Base-by-base conservation (phyloP, 2,329 filamentous ascomycete genomes). In the Colletotrichum tofieldiae region DNA sequence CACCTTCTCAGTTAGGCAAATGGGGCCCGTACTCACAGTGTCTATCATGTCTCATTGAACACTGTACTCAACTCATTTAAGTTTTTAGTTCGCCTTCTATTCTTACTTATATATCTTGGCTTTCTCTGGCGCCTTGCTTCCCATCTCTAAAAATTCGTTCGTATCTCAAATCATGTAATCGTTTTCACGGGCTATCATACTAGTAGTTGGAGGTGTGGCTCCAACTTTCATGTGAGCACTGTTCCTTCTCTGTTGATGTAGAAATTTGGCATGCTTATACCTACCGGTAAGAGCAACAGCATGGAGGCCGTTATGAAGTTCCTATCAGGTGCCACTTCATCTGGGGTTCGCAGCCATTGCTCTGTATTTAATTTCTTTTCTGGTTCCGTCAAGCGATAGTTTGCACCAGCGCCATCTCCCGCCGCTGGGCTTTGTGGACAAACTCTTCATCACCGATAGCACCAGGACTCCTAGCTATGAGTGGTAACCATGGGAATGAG, bases 1-100 rank as follows among this genome's bases (percentile, higher is more conserved):
- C 70, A 72, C 70, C 70, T 72, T 72, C 70, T 65, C 32, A 70
- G 39, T 69, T 55, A 35, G 59, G 66, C 54, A 55, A 56, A 14
- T 60, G 32, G 49, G 51, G 39, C 54, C 35, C 14, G 14, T 32
- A 16, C 55, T n/a, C 54, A 72, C 65, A 72, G 70, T 72, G 70
- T 54, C 7, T 20, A 32, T n/a, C 1, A n/a, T 1, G 1, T 23
- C 14, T 6, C 2, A 4, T 11, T 23, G 26, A 7, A 64, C 49
- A 64, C 61, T 55, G 61, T 55, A 16, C 20, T 14, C 47, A 20
- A 29, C 18, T 18, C 35, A 20, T 29, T 20, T 16, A 1, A 32
- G 29, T 20, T 35, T 41, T 23, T 2, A 55, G 23, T 14, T 11
- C 14, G 14, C 35, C 37, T 37, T 26, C 20, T 37, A 12, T 5